Percentiles rank a stretch among this genome's conserved stretches.
phyloP scores from a whole-genome alignment of 2,329 filamentous ascomycete species.

The Colletotrichum sansevieriae region DNA sequence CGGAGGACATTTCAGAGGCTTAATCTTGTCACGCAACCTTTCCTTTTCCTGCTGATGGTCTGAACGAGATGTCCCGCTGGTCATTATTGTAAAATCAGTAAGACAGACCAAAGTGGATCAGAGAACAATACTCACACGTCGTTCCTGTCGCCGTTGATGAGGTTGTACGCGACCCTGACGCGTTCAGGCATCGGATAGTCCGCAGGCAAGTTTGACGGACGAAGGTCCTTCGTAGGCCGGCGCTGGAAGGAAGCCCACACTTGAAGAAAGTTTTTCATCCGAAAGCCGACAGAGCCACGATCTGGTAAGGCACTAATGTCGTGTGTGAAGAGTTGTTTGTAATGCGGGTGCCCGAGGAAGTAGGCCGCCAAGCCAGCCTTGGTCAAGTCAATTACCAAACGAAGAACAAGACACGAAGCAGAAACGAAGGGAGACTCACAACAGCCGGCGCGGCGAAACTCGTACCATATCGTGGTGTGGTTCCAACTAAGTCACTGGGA shows the following conservation, averaged over 20 bases:
- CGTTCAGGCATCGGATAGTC: not conserved
- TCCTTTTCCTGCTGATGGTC: constrained; percentile 1
- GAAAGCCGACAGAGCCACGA: not conserved
- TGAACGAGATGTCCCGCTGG: not conserved
- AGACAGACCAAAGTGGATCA: not conserved
- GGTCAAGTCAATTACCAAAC: not conserved
- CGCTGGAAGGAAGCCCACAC: constrained; percentile 11
- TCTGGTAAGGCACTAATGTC: not conserved
- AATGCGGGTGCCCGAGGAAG: constrained; percentile 16
- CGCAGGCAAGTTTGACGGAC: not conserved
- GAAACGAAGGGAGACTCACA: not conserved
- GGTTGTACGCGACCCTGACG: constrained; percentile 9
- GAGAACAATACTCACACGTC: not conserved
- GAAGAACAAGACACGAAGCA: not conserved
- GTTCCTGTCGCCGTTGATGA: not conserved
- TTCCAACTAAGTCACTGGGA: not conserved
- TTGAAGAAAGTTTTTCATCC: constrained; percentile 5
- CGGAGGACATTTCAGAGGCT: not conserved
- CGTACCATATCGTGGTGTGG: not conserved
- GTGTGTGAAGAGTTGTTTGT: not conserved
- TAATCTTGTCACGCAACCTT: not conserved
- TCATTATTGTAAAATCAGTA: not conserved
- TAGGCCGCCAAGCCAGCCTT: constrained; percentile 18
- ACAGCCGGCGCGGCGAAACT: constrained; percentile 19
- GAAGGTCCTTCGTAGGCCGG: not conserved